A percentile compares a stretch with the other conserved stretches of the same genome.
Conservation (phyloP, 768 basidiomycete species). For the Hydnum rufescens region DNA sequence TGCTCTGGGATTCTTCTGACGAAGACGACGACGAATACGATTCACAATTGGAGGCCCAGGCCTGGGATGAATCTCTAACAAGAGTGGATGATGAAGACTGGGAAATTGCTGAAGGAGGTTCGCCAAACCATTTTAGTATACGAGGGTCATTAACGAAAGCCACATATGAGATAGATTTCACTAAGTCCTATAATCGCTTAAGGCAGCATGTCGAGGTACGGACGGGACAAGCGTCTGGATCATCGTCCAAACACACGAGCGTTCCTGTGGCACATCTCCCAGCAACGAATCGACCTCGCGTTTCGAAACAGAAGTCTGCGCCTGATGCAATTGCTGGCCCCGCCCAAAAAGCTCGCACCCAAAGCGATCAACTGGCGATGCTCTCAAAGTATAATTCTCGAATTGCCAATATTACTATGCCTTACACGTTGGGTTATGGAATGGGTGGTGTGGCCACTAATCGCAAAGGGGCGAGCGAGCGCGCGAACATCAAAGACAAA, state of each 20-base stretch:
- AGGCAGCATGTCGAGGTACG: slow-evolving; percentile 78
- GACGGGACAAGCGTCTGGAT: slow-evolving; percentile 32
- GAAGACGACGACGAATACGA: slow-evolving; percentile 26
- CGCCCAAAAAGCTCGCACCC: slow-evolving; percentile 10
- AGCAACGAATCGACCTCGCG: slow-evolving; percentile 47
- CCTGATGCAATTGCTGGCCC: slow-evolving; percentile 3
- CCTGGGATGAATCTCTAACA: slow-evolving; percentile 4
- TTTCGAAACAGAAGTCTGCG: slow-evolving; percentile 8
- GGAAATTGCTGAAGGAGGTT: slow-evolving; percentile 71
- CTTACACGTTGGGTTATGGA: slow-evolving; percentile 38
- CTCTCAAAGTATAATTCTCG: slow-evolving; percentile 60
- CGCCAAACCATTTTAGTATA: slow-evolving; percentile 11
- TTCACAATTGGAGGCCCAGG: slow-evolving; percentile 26
- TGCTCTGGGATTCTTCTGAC: slow-evolving; percentile 2
- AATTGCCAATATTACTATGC: slow-evolving; percentile 52
- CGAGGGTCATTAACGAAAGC: neutral
- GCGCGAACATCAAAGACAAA: slow-evolving; percentile 85
- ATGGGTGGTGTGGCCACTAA: slow-evolving; percentile 46
- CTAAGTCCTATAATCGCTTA: slow-evolving; percentile 93
- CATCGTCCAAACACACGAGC: slow-evolving; percentile 12
- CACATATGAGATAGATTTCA: slow-evolving; percentile 50
- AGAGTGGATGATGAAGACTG: slow-evolving; percentile 75
- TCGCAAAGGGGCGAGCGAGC: slow-evolving; percentile 76
- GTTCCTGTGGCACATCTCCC: slow-evolving; percentile 42
- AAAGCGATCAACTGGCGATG: slow-evolving; percentile 52